A percentile compares a stretch with the other conserved stretches of the same genome.
phyloP scores from a whole-genome alignment of 495 filamentous ascomycete species.

The Penicillium silybi region DNA sequence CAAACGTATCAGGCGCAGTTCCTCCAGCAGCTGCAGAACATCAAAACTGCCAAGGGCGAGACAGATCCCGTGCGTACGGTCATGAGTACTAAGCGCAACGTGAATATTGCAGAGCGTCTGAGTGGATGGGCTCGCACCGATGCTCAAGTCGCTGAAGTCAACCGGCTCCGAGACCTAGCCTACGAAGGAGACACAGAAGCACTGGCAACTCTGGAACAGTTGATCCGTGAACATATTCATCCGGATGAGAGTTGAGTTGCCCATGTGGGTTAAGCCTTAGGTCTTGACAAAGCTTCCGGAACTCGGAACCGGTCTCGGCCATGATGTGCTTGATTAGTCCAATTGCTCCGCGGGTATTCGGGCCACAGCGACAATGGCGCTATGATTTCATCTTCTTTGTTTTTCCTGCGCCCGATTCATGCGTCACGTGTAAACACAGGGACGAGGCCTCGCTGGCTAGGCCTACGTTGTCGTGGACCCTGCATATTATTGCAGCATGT shows the following conservation, averaged over 20 bases:
- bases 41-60: conserved; percentile 44
- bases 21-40: conserved; percentile 36
- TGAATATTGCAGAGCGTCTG: conserved; percentile 30
- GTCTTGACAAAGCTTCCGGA: background rate
- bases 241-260: background rate
- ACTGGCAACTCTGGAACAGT: conserved; percentile 23
- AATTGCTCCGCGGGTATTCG: conserved; percentile 4
- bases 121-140: conserved; percentile 41
- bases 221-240: conserved; percentile 12
- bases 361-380: background rate
- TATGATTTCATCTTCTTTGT: background rate
- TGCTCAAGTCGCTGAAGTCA: conserved; percentile 34
- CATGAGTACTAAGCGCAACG: conserved; percentile 25
- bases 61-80: conserved; percentile 40
- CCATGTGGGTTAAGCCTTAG: background rate
- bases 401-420: background rate
- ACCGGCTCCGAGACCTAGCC: conserved; percentile 31
- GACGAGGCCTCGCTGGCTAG: background rate
- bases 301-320: background rate
- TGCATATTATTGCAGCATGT: background rate
- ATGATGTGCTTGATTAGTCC: background rate
- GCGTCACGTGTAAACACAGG: background rate
- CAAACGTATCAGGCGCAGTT: conserved; percentile 42
- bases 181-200: conserved; percentile 34
- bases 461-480: background rate